A percentile compares a stretch with the other conserved stretches of the same genome.
Evolutionary conservation across 2,329 filamentous ascomycete genomes (phyloP).

Genomic region (Parascedosporium putredinis): DNA sequence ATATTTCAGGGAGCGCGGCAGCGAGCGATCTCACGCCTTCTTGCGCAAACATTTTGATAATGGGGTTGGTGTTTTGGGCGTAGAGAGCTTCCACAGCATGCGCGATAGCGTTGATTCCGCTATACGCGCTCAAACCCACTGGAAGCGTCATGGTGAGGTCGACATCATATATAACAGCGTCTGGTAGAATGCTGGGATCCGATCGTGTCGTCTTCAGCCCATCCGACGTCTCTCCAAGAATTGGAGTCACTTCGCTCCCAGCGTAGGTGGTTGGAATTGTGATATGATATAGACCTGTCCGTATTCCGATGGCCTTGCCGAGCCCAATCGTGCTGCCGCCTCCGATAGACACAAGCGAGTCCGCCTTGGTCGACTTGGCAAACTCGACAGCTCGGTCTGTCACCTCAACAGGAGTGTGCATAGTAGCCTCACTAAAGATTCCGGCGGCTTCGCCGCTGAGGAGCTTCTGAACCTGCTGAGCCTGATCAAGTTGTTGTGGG

Average conservation of each 20-base stretch:
- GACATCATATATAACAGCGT: conserved; percentile 54
- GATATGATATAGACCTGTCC: conserved; percentile 43
- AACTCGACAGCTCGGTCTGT: conserved; percentile 46
- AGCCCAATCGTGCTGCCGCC: conserved; percentile 53
- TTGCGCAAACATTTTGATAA: conserved; percentile 45
- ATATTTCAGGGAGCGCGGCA: conserved; percentile 39
- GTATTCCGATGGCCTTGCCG: conserved; percentile 47
- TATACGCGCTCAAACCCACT: conserved; percentile 38
- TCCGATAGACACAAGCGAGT: conserved; percentile 48
- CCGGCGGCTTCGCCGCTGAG: conserved; percentile 17
- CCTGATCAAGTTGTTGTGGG: conserved; percentile 36
- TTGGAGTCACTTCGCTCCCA: conserved; percentile 54
- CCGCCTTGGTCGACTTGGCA: conserved; percentile 32
- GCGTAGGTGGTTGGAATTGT: conserved; percentile 52
- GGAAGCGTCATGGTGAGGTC: conserved; percentile 51
- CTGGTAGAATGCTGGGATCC: conserved; percentile 49
- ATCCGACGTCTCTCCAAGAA: conserved; percentile 50
- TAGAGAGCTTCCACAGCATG: conserved; percentile 56
- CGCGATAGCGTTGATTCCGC: conserved; percentile 56
- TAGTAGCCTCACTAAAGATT: conserved; percentile 42
- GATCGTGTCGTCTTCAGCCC: conserved; percentile 46
- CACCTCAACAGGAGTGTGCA: conserved; percentile 51
- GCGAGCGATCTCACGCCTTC: conserved; percentile 48
- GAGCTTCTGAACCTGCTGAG: conserved; percentile 18
- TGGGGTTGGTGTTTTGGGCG: conserved; percentile 49